phyloP scores from a whole-genome alignment of 2,329 filamentous ascomycete species.

The Zasmidium cellare region DNA sequence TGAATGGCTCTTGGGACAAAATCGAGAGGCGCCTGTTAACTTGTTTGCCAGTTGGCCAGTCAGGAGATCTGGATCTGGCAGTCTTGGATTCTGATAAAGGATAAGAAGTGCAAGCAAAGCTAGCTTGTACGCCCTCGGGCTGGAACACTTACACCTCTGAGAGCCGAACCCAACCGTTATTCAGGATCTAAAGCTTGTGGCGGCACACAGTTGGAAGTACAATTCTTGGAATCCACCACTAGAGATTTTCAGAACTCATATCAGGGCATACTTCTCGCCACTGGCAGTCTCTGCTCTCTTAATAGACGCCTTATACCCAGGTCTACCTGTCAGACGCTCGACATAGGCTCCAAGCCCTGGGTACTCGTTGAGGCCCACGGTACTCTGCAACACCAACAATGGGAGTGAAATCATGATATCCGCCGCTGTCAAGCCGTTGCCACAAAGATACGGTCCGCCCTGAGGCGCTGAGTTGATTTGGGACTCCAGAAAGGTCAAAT shows the following conservation, averaged over 20 bases:
- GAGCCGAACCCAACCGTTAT: no score
- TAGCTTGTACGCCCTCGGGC: no score
- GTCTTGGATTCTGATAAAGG: no score
- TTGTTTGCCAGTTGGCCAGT: not conserved
- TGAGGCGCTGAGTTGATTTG: not conserved
- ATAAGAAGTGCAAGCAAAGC: no score
- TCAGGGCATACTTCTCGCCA: not conserved
- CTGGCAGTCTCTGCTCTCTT: not conserved
- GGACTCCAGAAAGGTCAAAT: not conserved
- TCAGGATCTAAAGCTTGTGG: no score
- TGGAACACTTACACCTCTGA: no score
- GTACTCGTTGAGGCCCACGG: not conserved
- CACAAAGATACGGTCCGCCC: not conserved
- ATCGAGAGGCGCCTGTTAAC: not conserved
- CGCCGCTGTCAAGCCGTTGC: not conserved
- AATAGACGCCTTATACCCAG: not conserved
- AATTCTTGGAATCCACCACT: no score
- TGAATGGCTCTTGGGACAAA: not conserved
- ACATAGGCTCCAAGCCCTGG: not conserved
- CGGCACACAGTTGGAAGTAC: no score
- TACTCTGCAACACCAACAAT: not conserved
- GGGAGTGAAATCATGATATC: not conserved
- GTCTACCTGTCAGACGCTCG: not conserved
- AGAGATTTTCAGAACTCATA: no score
- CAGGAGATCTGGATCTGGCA: not conserved